phyloP scores from a whole-genome alignment of 192 early-diverging fungal species.

The Umbelopsis isabellina region DNA sequence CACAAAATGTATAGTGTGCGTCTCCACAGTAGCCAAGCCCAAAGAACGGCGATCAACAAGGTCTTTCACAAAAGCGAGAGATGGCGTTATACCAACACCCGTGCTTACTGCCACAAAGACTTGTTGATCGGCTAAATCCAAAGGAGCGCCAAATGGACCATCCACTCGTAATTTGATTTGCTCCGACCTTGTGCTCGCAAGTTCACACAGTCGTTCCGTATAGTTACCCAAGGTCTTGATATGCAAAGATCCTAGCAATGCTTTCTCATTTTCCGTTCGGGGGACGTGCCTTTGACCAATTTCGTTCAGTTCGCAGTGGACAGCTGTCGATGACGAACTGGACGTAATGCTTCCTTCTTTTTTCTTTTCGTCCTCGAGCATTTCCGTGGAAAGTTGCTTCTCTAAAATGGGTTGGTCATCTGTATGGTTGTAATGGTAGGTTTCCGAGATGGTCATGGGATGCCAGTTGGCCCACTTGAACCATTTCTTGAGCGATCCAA shows the following conservation, averaged over 20 bases:
- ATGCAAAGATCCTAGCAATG: constrained; percentile 34
- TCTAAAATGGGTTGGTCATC: neutral
- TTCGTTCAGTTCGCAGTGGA: neutral
- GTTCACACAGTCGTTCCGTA: constrained; percentile 28
- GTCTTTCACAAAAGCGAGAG: constrained; percentile 40
- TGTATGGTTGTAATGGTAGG: constrained; percentile 5
- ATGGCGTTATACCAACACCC: constrained; percentile 51
- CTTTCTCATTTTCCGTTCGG: neutral
- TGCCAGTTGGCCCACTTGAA: constrained; percentile 36
- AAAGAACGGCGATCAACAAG: constrained; percentile 37
- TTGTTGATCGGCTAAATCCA: constrained; percentile 39
- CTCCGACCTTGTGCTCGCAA: constrained; percentile 1
- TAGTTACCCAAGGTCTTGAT: constrained; percentile 43
- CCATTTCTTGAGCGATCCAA: neutral
- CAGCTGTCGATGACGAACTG: constrained; percentile 3
- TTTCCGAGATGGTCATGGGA: constrained; percentile 41
- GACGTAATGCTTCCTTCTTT: neutral
- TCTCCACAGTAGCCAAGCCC: constrained; percentile 32
- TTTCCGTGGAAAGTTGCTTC: neutral
- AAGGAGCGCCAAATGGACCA: constrained; percentile 45
- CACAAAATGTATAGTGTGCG: constrained; percentile 41
- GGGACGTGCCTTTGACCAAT: neutral
- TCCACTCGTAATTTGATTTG: constrained; percentile 29
- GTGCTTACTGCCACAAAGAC: constrained; percentile 31
- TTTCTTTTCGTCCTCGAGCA: neutral